These are phyloP conservation scores for Wickerhamiella nectarea DNA, from an alignment of 805 yeast genomes.

Conservation along the genomic window DNA sequence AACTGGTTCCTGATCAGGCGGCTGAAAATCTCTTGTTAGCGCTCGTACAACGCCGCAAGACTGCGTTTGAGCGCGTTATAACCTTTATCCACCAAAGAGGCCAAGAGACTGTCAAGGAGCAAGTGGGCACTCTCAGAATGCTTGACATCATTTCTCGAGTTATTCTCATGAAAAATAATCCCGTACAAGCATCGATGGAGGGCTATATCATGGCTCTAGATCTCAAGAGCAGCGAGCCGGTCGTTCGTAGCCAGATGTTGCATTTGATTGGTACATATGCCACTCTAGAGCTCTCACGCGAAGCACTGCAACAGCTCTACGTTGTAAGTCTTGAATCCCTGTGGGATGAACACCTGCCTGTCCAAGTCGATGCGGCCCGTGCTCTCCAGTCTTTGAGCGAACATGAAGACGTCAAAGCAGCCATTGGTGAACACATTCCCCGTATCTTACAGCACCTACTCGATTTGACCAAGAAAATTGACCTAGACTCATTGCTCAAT, in stretches of 20 bases:
- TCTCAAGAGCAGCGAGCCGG: constrained; percentile 42
- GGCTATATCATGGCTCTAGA: constrained; percentile 47
- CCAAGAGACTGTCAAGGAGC: neutral
- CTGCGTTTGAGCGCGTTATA: constrained; percentile 11
- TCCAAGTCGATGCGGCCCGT: constrained; percentile 69
- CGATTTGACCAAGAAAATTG: constrained; percentile 63
- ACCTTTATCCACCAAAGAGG: constrained; percentile 12
- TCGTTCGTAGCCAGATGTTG: constrained; percentile 52
- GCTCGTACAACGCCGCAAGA: constrained; percentile 51
- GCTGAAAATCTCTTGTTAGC: constrained; percentile 62
- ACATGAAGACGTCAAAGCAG: constrained; percentile 51
- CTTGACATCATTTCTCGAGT: constrained; percentile 55
- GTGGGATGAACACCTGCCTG: constrained; percentile 47
- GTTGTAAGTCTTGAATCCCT: constrained; percentile 29
- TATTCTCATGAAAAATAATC: constrained; percentile 41
- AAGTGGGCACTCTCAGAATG: constrained; percentile 39
- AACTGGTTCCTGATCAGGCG: constrained; percentile 59
- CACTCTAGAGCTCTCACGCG: constrained; percentile 45
- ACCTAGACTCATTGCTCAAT: constrained; percentile 71
- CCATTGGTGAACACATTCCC: constrained; percentile 53
- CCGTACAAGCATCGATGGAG: constrained; percentile 53
- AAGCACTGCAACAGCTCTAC: constrained; percentile 46
- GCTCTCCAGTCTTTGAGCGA: constrained; percentile 70
- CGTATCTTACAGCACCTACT: constrained; percentile 72
- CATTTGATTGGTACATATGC: constrained; percentile 43